Evolutionary conservation across 345 rosid species (phyloP), one percentile per base, ranked within the genome.

Genomic region (Clausena lansium): DNA sequence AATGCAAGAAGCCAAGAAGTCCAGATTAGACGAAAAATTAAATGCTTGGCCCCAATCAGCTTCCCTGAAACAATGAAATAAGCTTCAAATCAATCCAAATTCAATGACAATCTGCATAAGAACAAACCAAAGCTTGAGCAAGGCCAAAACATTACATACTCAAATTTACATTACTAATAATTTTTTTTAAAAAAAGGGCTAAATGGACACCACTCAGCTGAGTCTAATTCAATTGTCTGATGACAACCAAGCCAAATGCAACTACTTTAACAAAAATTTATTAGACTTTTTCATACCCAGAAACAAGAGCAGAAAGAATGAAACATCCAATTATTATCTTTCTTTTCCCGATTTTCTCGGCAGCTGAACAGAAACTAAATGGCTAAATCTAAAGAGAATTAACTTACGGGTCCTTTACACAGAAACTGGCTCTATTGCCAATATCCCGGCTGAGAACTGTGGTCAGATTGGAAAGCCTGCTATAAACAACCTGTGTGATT

Each of bases 11-110:
- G 90, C 78, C 77, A 95, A 25, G 89, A 95, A 95, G 41, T 83
- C 87, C 85, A 91, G 82, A 82, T 93, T 87, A 61, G 94, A 86
- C 22, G 97, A 89, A 83, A 84, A 95, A 75, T 92, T 90, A 80
- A 93, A 93, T 66, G 99, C 94, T 83, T 74, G 83, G 74, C 92
- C 83, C 96, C 97, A 95, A 78, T 95, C 98, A 78, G 86, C 92
- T 4, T 89, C 82, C 94, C 99, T 95, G 97, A 81, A 83, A 88
- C 75, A 73, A 57, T 59, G 9, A 65, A 77, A 63, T 71, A 55
- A 75, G 77, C 27, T 22, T 73, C 36, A 74, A 67, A 24, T 70
- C 24, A 66, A 59, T 50, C 38, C 45, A 57, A 74, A 6, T 65
- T 61, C 25, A 24, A 14, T 30, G 15, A 27, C 0, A 28, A 35